Percentiles rank a stretch among this genome's conserved stretches.
phyloP scores from a whole-genome alignment of 805 yeast species.

The Myxozyma nipponensis region DNA sequence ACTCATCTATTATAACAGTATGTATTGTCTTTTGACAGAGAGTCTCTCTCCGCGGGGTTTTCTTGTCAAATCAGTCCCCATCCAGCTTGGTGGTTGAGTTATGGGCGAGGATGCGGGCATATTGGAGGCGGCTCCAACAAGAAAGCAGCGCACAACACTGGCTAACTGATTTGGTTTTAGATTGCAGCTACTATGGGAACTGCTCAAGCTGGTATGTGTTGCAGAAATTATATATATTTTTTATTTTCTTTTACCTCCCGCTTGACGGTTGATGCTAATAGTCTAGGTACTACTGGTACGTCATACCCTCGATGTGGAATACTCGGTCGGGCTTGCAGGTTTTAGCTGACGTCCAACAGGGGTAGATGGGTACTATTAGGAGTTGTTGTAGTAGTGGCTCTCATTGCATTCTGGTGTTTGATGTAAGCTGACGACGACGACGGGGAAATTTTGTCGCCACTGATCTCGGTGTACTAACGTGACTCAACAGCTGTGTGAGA shows the following conservation, averaged over 20 bases:
- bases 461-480: not conserved
- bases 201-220: conserved; percentile 20
- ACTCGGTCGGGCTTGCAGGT: not conserved
- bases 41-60: too few relatives aligned
- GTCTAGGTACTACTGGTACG: conserved; percentile 22
- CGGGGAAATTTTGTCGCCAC: not conserved
- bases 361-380: conserved; percentile 24
- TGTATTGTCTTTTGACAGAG: not conserved
- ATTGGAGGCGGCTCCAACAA: too few relatives aligned
- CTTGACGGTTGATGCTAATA: not conserved
- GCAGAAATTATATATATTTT: not conserved
- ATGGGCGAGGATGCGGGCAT: too few relatives aligned
- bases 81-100: too few relatives aligned
- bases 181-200: conserved; percentile 15
- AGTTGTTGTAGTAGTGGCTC: conserved; percentile 7
- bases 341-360: conserved; percentile 5
- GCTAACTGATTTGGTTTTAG: conserved; percentile 1
- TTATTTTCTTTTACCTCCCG: not conserved
- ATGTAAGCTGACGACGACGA: conserved; percentile 7
- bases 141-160: not conserved
- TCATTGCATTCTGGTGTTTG: conserved; percentile 9
- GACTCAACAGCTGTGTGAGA: conserved; percentile 4
- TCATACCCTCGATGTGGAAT: not conserved
- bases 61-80: too few relatives aligned
- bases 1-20: not conserved